Percentiles rank a stretch among this genome's conserved stretches.
Conservation (phyloP, 495 filamentous ascomycete genomes). For the Jackrogersella multiformis region DNA sequence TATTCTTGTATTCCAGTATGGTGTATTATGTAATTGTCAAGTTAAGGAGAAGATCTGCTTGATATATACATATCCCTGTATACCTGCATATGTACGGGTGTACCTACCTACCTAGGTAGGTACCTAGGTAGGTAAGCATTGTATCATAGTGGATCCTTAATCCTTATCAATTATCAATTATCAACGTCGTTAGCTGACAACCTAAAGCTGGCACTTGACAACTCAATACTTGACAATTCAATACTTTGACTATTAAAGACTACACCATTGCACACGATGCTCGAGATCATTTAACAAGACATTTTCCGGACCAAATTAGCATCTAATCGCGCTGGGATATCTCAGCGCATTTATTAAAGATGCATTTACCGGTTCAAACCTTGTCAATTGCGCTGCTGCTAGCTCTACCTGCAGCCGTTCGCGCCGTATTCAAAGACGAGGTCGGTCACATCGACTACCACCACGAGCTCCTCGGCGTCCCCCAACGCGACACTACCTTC, state of each 20-base stretch:
- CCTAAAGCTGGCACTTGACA: not conserved
- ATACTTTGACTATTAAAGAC: not conserved
- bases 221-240: not conserved
- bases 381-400: constrained; percentile 47
- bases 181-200: constrained; percentile 16
- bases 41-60: not conserved
- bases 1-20: too few species aligned
- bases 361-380: constrained; percentile 37
- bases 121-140: constrained; percentile 27
- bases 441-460: constrained; percentile 94
- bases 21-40: not conserved
- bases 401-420: constrained; percentile 52
- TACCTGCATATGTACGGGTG: too few species aligned
- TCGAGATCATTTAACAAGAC: constrained; percentile 17
- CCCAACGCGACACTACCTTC: constrained; percentile 85
- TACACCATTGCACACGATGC: constrained; percentile 14
- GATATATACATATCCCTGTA: constrained; percentile 12
- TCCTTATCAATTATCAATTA: too few species aligned
- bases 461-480: constrained; percentile 83
- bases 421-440: constrained; percentile 87
- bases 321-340: constrained; percentile 22
- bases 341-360: constrained; percentile 32
- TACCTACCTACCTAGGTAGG: too few species aligned
- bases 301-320: constrained; percentile 3
- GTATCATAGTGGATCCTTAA: constrained; percentile 26